Base-by-base conservation (phyloP, 2,329 filamentous ascomycete species). In the Aspergillus japonicus region DNA sequence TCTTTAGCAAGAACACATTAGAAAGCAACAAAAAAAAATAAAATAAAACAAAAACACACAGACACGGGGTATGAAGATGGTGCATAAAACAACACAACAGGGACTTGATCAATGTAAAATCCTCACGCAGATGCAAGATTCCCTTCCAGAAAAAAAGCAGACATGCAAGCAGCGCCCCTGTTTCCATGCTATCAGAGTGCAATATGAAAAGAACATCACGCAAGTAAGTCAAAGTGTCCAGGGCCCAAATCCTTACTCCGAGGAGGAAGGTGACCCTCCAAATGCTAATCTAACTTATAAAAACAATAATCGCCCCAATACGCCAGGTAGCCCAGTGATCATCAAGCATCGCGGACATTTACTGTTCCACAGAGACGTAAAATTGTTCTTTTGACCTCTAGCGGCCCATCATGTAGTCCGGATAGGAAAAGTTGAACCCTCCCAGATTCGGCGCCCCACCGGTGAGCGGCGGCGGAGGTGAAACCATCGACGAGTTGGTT, bases 401-500 rank as follows among this genome's bases (percentile, higher is more conserved):
- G 61, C 78, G 76, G 64, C 78, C 78, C 73, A 80, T 77, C 78
- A 81, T 80, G 69, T 80, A 80, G 67, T 80, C 78, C 59, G 77
- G 77, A 68, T 78, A 80, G 60, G 73, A 72, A 62, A 71, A 68
- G 66, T 72, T 73, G 67, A 71, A 75, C 56, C 70, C 69, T 44
- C 72, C 73, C 65, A 73, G 62, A 55, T 71, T 72, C 23, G 69
- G 70, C 31, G 69, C 61, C 52, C 69, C 68, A 29, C 70, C 72
- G 50, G 67, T 66, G 29, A 70, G 64, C 39, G 69, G 65, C 50
- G 72, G 65, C 19, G 71, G 65, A 8, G 70, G 71, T 47, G 70
- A 67, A 68, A 74, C 68, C 62, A 73, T 67, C 31, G 69, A 55
- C 57, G 70, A 63, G 60, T 72, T 76, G 31, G 71, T 66, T 51